phyloP scores from a whole-genome alignment of 768 basidiomycete species.

The Gymnopilus junonius region DNA sequence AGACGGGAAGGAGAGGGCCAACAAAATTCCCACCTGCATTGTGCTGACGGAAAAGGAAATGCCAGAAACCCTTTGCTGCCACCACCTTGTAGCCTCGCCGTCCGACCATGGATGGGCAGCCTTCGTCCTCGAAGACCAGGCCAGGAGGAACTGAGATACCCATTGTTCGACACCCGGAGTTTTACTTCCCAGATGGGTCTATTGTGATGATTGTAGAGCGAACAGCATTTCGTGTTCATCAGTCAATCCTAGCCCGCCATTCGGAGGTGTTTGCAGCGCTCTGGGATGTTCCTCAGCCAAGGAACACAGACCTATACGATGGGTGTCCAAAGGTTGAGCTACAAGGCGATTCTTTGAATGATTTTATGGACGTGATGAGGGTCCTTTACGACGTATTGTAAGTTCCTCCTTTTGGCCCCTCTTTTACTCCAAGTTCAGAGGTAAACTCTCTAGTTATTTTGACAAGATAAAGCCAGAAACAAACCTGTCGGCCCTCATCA shows the following conservation, averaged over 20 bases:
- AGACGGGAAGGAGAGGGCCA: not conserved
- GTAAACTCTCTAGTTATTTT: constrained; percentile 35
- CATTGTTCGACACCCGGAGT: constrained; percentile 32
- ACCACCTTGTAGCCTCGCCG: not conserved
- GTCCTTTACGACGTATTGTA: constrained; percentile 45
- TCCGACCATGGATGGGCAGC: not conserved
- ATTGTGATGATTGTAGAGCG: constrained; percentile 38
- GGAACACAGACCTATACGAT: constrained; percentile 33
- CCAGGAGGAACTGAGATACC: not conserved
- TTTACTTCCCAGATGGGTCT: constrained; percentile 46
- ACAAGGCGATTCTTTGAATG: constrained; percentile 32
- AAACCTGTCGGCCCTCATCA: constrained; percentile 38
- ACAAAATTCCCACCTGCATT: not conserved
- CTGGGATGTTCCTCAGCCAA: constrained; percentile 42
- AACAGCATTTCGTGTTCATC: constrained; percentile 39
- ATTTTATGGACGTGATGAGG: constrained; percentile 39
- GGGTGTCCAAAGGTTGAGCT: constrained; percentile 41
- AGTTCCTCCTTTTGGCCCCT: constrained; percentile 21
- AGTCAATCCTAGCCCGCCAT: constrained; percentile 42
- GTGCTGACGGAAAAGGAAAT: not conserved
- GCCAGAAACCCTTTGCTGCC: not conserved
- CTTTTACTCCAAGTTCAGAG: not conserved
- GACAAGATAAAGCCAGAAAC: constrained; percentile 39
- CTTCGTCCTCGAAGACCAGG: not conserved
- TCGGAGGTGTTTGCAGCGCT: constrained; percentile 45